Evolutionary conservation across 2,329 filamentous ascomycete genomes (phyloP).

Genomic region (Alternaria consortialis): DNA sequence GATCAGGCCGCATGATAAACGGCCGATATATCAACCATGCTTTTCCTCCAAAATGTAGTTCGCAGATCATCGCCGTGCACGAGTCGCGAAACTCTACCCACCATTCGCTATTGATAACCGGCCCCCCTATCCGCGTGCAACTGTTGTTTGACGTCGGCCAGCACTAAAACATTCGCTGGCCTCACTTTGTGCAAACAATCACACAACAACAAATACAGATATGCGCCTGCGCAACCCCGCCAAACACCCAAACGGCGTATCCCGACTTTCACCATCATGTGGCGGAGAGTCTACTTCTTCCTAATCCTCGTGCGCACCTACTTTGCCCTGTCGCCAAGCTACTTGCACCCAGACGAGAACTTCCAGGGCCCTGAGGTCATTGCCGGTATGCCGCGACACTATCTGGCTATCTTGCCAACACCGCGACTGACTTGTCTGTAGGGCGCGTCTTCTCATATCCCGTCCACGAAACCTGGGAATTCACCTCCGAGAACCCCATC

Average conservation of each 20-base stretch:
- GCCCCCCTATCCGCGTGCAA: slow-evolving; percentile 36
- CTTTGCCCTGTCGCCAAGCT: slow-evolving; percentile 93
- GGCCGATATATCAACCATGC: slow-evolving; percentile 15
- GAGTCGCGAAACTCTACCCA: slow-evolving; percentile 15
- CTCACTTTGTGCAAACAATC: slow-evolving; percentile 24
- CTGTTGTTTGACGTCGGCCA: slow-evolving; percentile 35
- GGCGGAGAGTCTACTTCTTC: slow-evolving; percentile 87
- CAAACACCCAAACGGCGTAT: slow-evolving; percentile 22
- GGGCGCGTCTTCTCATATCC: slow-evolving; percentile 94
- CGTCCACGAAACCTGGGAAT: slow-evolving; percentile 93
- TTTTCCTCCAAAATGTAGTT: slow-evolving; percentile 27
- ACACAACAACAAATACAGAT: slow-evolving; percentile 31
- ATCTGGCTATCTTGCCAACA: neutral
- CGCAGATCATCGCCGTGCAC: slow-evolving; percentile 9
- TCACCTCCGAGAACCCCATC: slow-evolving; percentile 85
- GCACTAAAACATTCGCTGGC: slow-evolving; percentile 35
- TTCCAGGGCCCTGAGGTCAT: slow-evolving; percentile 98
- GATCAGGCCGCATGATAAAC: slow-evolving; percentile 33
- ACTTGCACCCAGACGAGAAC: slow-evolving; percentile 98
- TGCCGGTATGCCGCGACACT: slow-evolving; percentile 68
- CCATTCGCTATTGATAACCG: slow-evolving; percentile 10
- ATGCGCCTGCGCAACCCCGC: slow-evolving; percentile 42
- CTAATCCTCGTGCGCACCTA: slow-evolving; percentile 88
- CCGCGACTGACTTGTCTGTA: slow-evolving; percentile 52
- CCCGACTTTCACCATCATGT: slow-evolving; percentile 68